Evolutionary conservation across 441 rosid genomes (phyloP).

Genomic region (Pelargonium cotyledonis): DNA sequence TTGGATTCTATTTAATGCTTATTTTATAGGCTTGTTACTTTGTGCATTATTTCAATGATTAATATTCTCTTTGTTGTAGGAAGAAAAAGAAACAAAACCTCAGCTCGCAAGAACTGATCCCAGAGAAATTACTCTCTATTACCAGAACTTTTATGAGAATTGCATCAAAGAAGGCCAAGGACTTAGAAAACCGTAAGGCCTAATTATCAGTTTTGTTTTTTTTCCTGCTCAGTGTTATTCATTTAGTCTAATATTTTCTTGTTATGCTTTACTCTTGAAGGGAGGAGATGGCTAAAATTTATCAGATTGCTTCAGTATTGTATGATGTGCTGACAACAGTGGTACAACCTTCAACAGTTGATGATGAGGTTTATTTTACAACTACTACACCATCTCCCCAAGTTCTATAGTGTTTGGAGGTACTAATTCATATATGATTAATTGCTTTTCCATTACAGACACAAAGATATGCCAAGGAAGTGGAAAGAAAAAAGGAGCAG

Average conservation of each 20-base stretch:
- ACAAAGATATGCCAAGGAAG: constrained; percentile 56
- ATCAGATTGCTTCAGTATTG: constrained; percentile 74
- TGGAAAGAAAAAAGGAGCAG: constrained; percentile 59
- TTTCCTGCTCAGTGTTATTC: not conserved
- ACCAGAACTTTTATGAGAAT: constrained; percentile 50
- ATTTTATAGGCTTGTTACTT: too few species aligned
- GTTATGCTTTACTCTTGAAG: constrained; percentile 38
- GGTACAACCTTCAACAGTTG: constrained; percentile 46
- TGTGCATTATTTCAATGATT: constrained; percentile 3
- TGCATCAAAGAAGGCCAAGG: constrained; percentile 54
- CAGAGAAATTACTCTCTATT: constrained; percentile 62
- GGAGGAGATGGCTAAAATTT: constrained; percentile 88
- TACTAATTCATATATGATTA: constrained; percentile 4
- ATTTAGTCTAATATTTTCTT: constrained; percentile 19
- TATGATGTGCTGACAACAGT: constrained; percentile 71
- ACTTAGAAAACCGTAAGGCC: constrained; percentile 68
- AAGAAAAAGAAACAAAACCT: constrained; percentile 43
- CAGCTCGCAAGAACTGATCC: constrained; percentile 53
- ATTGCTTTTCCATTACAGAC: constrained; percentile 41
- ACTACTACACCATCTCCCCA: constrained; percentile 4
- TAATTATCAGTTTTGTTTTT: constrained; percentile 5
- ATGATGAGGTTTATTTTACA: constrained; percentile 48
- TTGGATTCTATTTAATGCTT: not conserved
- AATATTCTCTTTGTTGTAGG: constrained; percentile 41
- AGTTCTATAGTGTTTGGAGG: constrained; percentile 15